A percentile compares a stretch with the other conserved stretches of the same genome.
Conservation (phyloP, 306 rosid genomes). For the Medicago ruthenica region DNA sequence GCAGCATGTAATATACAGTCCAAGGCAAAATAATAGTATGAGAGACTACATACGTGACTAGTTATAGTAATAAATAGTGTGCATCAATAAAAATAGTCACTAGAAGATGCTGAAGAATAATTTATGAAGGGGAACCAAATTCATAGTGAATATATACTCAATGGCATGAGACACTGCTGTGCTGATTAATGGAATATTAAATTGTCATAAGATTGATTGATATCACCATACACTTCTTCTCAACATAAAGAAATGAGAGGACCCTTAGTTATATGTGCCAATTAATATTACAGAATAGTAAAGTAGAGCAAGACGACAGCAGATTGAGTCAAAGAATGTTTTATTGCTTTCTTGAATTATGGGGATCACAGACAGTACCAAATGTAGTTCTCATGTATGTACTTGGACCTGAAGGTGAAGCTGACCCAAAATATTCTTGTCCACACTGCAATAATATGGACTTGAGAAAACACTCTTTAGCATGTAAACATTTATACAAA, state of each 20-base stretch:
- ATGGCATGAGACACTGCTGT: neutral
- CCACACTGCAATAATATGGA: conserved; percentile 11
- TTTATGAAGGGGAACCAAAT: conserved; percentile 38
- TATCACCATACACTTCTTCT: neutral
- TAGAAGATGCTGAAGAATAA: neutral
- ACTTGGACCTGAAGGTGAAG: neutral
- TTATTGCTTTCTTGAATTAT: conserved; percentile 11
- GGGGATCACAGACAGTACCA: neutral
- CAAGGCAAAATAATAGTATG: too few species aligned
- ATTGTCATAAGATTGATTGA: conserved; percentile 13
- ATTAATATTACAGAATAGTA: neutral
- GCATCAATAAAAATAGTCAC: too few species aligned
- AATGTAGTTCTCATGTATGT: neutral
- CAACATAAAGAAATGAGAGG: conserved; percentile 8
- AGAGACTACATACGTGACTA: too few species aligned
- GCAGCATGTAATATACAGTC: too few species aligned
- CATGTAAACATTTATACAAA: too few species aligned
- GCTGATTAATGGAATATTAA: neutral
- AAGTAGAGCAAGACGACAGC: conserved; percentile 7
- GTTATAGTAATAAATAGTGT: too few species aligned
- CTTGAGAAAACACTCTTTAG: neutral
- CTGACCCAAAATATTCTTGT: neutral
- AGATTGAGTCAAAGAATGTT: conserved; percentile 29
- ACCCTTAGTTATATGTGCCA: neutral
- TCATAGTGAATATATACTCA: conserved; percentile 9